Percentiles rank a stretch among this genome's conserved stretches.
Evolutionary conservation across 2,329 filamentous ascomycete species (phyloP).

Genomic region (Penicillium decumbens): DNA sequence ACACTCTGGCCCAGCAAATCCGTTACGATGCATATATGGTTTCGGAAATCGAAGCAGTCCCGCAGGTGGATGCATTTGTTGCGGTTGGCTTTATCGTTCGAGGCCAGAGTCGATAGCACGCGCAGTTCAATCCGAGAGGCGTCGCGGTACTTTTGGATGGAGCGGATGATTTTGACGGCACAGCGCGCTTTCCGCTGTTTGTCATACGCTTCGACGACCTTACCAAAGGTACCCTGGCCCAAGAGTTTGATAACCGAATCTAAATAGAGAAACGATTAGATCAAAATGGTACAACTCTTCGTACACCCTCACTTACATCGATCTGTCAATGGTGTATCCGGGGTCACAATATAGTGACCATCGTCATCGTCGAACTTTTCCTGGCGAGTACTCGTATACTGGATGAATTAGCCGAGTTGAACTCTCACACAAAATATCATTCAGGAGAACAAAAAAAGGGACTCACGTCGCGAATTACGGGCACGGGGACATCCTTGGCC

Average conservation of each 20-base stretch:
- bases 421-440: not conserved
- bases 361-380: constrained; percentile 92
- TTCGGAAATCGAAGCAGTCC: constrained; percentile 95
- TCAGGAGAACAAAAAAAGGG: not conserved
- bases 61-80: constrained; percentile 96
- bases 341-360: constrained; percentile 90
- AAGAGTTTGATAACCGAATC: constrained; percentile 85
- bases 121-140: constrained; percentile 91
- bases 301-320: constrained; percentile 64
- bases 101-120: constrained; percentile 83
- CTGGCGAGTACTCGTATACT: constrained; percentile 49
- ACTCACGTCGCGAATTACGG: constrained; percentile 57
- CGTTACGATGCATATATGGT: constrained; percentile 86
- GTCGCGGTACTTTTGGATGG: constrained; percentile 96
- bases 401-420: not conserved
- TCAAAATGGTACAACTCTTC: not conserved
- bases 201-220: constrained; percentile 91
- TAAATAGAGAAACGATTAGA: constrained; percentile 39
- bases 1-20: constrained; percentile 86
- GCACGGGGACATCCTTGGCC: constrained; percentile 69
- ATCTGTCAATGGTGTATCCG: constrained; percentile 78
- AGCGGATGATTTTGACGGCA: constrained; percentile 96
- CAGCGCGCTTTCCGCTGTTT: constrained; percentile 71
- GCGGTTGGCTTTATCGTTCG: constrained; percentile 84
- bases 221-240: constrained; percentile 96